phyloP scores from a whole-genome alignment of 139 green algal species.

The Micromonas pusilla region DNA sequence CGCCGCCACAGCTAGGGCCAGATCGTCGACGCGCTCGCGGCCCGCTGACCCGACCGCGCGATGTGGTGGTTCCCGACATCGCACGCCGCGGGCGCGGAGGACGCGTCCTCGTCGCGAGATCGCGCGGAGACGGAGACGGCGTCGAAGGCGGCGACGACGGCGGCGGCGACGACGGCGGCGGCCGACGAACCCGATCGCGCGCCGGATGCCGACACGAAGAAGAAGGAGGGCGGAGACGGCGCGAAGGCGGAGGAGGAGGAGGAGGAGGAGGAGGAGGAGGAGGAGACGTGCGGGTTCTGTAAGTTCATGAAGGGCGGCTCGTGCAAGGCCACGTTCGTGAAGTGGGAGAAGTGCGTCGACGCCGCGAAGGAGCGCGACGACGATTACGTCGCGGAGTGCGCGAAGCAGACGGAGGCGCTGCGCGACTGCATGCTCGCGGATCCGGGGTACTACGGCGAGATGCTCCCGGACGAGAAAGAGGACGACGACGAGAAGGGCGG shows the following conservation, averaged over 20 bases:
- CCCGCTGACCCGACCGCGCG: too few relatives aligned
- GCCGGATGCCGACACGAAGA: neutral
- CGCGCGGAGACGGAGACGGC: constrained; percentile 57
- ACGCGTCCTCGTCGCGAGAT: constrained; percentile 59
- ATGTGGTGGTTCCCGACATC: too few relatives aligned
- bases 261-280: too few relatives aligned
- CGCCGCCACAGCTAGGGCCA: too few relatives aligned
- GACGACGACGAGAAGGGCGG: too few relatives aligned
- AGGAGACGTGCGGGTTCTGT: constrained; percentile 72
- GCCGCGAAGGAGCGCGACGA: constrained; percentile 34
- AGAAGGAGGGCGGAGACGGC: neutral
- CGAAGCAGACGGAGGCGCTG: constrained; percentile 47
- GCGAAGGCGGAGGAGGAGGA: neutral
- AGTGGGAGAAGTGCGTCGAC: constrained; percentile 57
- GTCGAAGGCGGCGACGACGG: constrained; percentile 25
- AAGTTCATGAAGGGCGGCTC: constrained; percentile 77
- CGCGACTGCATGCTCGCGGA: constrained; percentile 60
- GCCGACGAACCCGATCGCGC: too few relatives aligned
- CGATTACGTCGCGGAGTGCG: constrained; percentile 61
- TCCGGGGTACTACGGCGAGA: constrained; percentile 55
- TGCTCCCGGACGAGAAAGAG: constrained; percentile 42
- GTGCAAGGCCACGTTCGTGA: constrained; percentile 25
- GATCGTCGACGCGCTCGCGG: too few relatives aligned
- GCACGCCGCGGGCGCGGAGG: too few relatives aligned
- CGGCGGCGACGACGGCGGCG: constrained; percentile 18